These are phyloP conservation scores for Stephania cephalantha DNA, from an alignment of 164 flowering plant species.

Conservation along the genomic window DNA sequence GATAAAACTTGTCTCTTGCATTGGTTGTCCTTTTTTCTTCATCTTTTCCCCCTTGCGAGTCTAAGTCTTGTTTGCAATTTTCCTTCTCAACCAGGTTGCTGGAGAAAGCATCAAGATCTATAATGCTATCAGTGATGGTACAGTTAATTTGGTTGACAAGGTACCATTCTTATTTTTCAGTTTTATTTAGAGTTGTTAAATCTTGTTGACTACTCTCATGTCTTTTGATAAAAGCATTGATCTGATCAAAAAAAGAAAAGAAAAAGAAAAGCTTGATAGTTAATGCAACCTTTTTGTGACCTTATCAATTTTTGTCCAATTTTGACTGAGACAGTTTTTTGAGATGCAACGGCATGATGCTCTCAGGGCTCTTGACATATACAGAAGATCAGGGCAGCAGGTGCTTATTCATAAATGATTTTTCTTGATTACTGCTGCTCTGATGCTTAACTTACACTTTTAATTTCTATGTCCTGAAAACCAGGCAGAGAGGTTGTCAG, in stretches of 20 bases:
- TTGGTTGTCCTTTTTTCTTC: background rate
- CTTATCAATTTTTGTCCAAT: background rate
- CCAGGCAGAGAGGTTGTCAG: slow-evolving; percentile 86
- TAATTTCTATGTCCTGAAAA: slow-evolving; percentile 9
- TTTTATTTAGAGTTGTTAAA: background rate
- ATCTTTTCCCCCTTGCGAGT: background rate
- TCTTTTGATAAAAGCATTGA: background rate
- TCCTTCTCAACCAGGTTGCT: slow-evolving; percentile 59
- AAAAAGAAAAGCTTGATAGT: background rate
- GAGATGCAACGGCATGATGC: slow-evolving; percentile 98
- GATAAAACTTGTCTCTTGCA: background rate
- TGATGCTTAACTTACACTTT: background rate
- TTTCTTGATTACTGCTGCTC: background rate
- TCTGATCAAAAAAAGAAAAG: background rate
- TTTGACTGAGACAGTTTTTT: slow-evolving; percentile 59
- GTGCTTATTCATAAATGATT: slow-evolving; percentile 25
- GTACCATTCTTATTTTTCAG: slow-evolving; percentile 27
- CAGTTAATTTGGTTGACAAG: slow-evolving; percentile 92
- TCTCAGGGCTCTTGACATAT: slow-evolving; percentile 75
- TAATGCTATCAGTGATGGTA: slow-evolving; percentile 84
- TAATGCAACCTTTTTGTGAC: background rate
- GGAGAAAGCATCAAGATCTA: slow-evolving; percentile 82
- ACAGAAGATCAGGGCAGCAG: slow-evolving; percentile 82
- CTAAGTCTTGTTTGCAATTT: background rate
- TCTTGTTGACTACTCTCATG: no score